Evolutionary conservation across 768 basidiomycete genomes (phyloP), one percentile per base, ranked within the genome.

Genomic region (Auricularia cornea): DNA sequence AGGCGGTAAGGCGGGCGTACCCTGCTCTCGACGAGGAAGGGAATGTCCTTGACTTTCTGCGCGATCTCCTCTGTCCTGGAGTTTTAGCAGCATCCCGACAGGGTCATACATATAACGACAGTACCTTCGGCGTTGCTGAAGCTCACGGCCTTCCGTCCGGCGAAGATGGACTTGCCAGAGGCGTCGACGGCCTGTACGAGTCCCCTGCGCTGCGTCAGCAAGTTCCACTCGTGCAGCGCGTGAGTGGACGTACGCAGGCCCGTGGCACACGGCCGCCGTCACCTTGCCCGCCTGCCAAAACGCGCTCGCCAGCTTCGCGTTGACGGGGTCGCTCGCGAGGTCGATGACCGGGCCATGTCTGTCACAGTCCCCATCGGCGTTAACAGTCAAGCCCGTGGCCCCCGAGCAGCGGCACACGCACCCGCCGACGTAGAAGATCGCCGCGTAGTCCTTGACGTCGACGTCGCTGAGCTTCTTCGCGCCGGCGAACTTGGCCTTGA

Each of bases 261-360:
- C 91, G 74, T 92, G 91, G 77, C 91, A 92, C 26, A 93, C 89
- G 3, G 88, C 88, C 3, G 84, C 68, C 5, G 84, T 81, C 64
- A 87, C 74, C 75, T 90, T 92, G 54, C 83, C 85, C 12, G 80
- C 72, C 61, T 80, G 80, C 76, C 82, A 91, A 74, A 91, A 88
- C 86, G 84, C 74, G 28, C 80, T 81, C 29, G 81, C 82, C 59
- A 92, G 77, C 67, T 81, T 79, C 65, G 77, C 79, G 70, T 88
- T 87, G 52, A 75, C 72, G 2, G 79, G 72, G 72, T 91, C 84
- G 18, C 66, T 67, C 1, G 89, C 74, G 40, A 92, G 79, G 72
- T 92, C 90, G 56, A 92, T 77, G 48, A 87, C 82, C 14, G 90
- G 89, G 0, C 89, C 89, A 69, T 90, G 88, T 33, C 91, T 57